Conservation (phyloP, 176 grass and related monocot species). For the Raddia guianensis region DNA sequence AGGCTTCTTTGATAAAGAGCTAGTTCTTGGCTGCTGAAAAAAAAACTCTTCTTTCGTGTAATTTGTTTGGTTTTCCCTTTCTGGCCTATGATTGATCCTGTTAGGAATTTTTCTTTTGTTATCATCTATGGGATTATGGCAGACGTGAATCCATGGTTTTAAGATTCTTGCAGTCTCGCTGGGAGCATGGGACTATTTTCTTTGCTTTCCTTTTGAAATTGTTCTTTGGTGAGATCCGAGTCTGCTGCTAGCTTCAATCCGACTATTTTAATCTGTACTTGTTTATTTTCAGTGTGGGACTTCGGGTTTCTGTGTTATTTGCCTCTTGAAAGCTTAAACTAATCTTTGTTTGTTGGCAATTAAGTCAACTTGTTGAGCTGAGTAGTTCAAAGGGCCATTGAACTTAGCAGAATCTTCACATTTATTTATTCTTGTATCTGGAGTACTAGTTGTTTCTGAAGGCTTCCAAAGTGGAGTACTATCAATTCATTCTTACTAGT, state of each 20-base stretch:
- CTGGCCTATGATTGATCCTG: neutral
- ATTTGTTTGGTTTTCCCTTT: neutral
- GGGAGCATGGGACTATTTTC: neutral
- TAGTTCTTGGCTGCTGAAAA: constrained; percentile 6
- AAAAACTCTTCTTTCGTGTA: constrained; percentile 21
- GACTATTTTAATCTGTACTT: constrained; percentile 17
- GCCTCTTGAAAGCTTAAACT: constrained; percentile 31
- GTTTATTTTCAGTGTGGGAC: constrained; percentile 28
- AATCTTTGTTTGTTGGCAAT: constrained; percentile 33
- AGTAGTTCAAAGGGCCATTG: constrained; percentile 52
- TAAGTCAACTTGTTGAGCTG: constrained; percentile 54
- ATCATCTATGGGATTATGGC: neutral
- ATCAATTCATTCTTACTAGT: constrained; percentile 1
- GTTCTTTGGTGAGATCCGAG: constrained; percentile 15
- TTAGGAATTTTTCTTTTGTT: neutral
- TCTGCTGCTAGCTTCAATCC: constrained; percentile 19
- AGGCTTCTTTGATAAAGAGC: constrained; percentile 27
- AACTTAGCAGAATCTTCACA: constrained; percentile 43
- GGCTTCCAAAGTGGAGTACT: constrained; percentile 22
- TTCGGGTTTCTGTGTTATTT: constrained; percentile 45
- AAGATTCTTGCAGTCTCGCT: constrained; percentile 2
- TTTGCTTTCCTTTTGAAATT: constrained; percentile 22
- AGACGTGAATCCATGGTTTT: constrained; percentile 43
- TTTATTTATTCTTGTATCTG: constrained; percentile 32
- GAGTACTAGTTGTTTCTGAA: constrained; percentile 38